Conservation (phyloP, 1,139 yeast genomes). For the Candida smagusa region DNA sequence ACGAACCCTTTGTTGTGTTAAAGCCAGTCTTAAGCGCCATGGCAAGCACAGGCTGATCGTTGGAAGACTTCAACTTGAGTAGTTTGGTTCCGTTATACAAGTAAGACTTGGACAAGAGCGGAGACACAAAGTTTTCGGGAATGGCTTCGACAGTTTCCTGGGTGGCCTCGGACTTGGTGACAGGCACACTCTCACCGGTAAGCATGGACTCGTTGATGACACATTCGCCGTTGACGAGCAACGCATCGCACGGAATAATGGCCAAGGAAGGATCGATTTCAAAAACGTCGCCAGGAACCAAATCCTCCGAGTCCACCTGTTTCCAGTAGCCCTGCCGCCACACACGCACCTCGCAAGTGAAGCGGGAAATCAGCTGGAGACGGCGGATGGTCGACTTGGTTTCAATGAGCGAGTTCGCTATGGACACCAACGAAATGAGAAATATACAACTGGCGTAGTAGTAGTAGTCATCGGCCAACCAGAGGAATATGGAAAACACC, state of each 20-base stretch:
- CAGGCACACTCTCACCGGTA: conserved; percentile 98
- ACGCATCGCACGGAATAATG: conserved; percentile 83
- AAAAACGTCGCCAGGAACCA: conserved; percentile 94
- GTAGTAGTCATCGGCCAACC: conserved; percentile 90
- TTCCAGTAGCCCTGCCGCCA: conserved; percentile 95
- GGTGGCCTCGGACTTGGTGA: conserved; percentile 69
- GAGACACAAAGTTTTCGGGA: conserved; percentile 59
- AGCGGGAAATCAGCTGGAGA: conserved; percentile 68
- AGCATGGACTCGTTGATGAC: conserved; percentile 93
- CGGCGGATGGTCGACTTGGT: conserved; percentile 74
- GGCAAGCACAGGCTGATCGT: conserved; percentile 78
- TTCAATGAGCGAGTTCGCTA: conserved; percentile 76
- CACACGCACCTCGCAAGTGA: conserved; percentile 79
- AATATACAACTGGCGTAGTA: conserved; percentile 94
- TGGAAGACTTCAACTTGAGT: conserved; percentile 68
- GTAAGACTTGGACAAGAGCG: conserved; percentile 67
- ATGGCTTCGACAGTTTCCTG: conserved; percentile 57
- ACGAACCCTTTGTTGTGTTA: conserved; percentile 92
- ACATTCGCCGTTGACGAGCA: conserved; percentile 85
- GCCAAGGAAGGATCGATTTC: conserved; percentile 84
- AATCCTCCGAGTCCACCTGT: conserved; percentile 69
- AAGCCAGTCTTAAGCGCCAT: conserved; percentile 89
- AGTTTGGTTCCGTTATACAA: conserved; percentile 87
- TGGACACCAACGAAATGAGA: conserved; percentile 75
- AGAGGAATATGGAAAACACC: conserved; percentile 81